Percentiles rank a stretch among this genome's conserved stretches.
Evolutionary conservation across 805 yeast species (phyloP).

Genomic region (Metschnikowia lachancei): DNA sequence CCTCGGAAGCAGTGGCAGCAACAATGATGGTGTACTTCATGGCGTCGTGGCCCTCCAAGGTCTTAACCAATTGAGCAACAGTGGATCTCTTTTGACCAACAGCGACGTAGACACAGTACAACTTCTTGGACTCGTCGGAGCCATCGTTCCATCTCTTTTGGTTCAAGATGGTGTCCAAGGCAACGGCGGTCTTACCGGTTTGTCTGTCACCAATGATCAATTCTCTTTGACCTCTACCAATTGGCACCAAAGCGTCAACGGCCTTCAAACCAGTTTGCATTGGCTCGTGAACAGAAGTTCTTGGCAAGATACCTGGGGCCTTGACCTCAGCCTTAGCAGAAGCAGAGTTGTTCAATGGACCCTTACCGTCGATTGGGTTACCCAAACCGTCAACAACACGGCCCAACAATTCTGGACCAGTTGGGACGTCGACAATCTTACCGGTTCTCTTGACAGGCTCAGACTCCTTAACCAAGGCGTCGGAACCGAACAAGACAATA

Average conservation of each 20-base stretch:
- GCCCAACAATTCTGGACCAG: slow-evolving; percentile 97
- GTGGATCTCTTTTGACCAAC: slow-evolving; percentile 99
- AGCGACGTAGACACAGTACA: slow-evolving; percentile 99
- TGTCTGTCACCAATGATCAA: slow-evolving; percentile 99
- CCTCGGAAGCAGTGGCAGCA: slow-evolving; percentile 99
- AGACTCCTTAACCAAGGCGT: slow-evolving; percentile 97
- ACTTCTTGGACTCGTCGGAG: slow-evolving; percentile 92
- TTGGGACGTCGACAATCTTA: slow-evolving; percentile 98
- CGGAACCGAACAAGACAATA: slow-evolving; percentile 99
- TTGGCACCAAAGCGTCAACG: slow-evolving; percentile 98
- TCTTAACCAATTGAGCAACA: slow-evolving; percentile 98
- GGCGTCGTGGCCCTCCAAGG: slow-evolving; percentile 97
- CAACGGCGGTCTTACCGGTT: slow-evolving; percentile 99
- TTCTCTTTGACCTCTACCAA: slow-evolving; percentile 99
- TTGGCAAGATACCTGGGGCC: slow-evolving; percentile 99
- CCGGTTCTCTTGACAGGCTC: slow-evolving; percentile 99
- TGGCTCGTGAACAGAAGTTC: slow-evolving; percentile 98
- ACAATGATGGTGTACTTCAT: slow-evolving; percentile 96
- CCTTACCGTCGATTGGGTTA: slow-evolving; percentile 99
- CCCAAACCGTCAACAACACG: slow-evolving; percentile 99
- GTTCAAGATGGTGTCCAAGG: slow-evolving; percentile 95
- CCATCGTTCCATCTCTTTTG: slow-evolving; percentile 99
- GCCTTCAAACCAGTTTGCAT: slow-evolving; percentile 99
- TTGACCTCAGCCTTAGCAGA: slow-evolving; percentile 95
- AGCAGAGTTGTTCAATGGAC: slow-evolving; percentile 86